Evolutionary conservation across 208 protist species (phyloP).

Genomic region (Angomonas deanei): DNA sequence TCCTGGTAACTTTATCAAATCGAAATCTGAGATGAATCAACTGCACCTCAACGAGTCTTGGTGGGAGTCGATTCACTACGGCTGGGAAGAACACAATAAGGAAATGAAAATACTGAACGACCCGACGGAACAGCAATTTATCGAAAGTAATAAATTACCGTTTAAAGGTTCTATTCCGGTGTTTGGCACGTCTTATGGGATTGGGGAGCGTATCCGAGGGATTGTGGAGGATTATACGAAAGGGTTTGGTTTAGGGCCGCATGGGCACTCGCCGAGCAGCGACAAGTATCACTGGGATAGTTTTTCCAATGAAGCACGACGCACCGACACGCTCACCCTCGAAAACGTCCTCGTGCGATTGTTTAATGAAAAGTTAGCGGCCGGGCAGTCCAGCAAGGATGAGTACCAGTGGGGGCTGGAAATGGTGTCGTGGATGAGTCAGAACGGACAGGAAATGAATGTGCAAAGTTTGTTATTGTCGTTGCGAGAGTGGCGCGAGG

Average conservation of each 20-base stretch:
- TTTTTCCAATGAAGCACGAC: conserved; percentile 40
- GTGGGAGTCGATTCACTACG: conserved; percentile 71
- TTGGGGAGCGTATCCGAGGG: conserved; percentile 81
- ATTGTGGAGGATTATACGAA: conserved; percentile 72
- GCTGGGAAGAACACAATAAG: conserved; percentile 81
- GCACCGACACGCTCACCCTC: conserved; percentile 50
- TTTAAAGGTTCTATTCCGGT: conserved; percentile 76
- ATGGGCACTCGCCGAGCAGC: conserved; percentile 67
- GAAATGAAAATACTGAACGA: conserved; percentile 54
- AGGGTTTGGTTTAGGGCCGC: conserved; percentile 81
- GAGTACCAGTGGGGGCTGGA: conserved; percentile 62
- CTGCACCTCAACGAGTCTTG: conserved; percentile 79
- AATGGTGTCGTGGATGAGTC: not conserved
- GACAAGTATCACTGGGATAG: conserved; percentile 62
- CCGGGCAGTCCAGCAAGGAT: conserved; percentile 24
- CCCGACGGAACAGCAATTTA: conserved; percentile 57
- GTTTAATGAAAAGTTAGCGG: conserved; percentile 77
- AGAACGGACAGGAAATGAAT: conserved; percentile 29
- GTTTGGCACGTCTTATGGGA: conserved; percentile 78
- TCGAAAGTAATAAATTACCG: conserved; percentile 54
- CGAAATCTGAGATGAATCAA: conserved; percentile 47
- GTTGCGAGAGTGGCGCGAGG: conserved; percentile 76
- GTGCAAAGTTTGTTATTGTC: conserved; percentile 65
- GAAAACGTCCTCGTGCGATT: conserved; percentile 65
- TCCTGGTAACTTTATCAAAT: conserved; percentile 86